These are phyloP conservation scores for Cladosporium cucumerinum DNA, from an alignment of 2,329 filamentous ascomycete genomes.

Conservation along the genomic window DNA sequence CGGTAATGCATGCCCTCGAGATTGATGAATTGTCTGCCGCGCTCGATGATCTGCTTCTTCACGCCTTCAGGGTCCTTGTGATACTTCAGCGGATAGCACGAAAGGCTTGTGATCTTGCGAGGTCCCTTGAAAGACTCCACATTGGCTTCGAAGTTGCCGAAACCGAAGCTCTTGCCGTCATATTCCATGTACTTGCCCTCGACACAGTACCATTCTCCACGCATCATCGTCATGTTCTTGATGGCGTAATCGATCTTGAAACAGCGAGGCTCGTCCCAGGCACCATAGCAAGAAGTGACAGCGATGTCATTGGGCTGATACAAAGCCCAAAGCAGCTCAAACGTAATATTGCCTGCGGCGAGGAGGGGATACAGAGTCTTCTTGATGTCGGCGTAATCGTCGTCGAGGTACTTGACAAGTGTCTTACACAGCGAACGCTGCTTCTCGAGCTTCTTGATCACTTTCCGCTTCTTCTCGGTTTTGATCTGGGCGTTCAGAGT, in stretches of 20 bases:
- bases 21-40: slow-evolving; percentile 78
- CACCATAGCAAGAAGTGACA: slow-evolving; percentile 73
- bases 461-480: slow-evolving; percentile 60
- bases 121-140: slow-evolving; percentile 75
- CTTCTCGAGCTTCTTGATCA: slow-evolving; percentile 54
- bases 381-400: slow-evolving; percentile 74
- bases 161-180: slow-evolving; percentile 81
- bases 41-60: slow-evolving; percentile 65
- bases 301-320: slow-evolving; percentile 84
- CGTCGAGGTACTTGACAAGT: slow-evolving; percentile 71
- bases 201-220: slow-evolving; percentile 71
- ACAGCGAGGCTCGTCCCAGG: slow-evolving; percentile 70
- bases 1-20: slow-evolving; percentile 82
- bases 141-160: slow-evolving; percentile 66
- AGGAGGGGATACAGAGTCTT: slow-evolving; percentile 78
- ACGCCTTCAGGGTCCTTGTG: slow-evolving; percentile 69
- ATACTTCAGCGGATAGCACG: slow-evolving; percentile 74
- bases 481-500: slow-evolving; percentile 59
- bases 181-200: slow-evolving; percentile 81
- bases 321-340: slow-evolving; percentile 82
- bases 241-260: slow-evolving; percentile 78
- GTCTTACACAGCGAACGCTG: slow-evolving; percentile 67
- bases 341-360: slow-evolving; percentile 79
- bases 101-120: slow-evolving; percentile 74
- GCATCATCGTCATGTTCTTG: slow-evolving; percentile 66